Evolutionary conservation across 768 basidiomycete genomes (phyloP), one percentile per base, ranked within the genome.

Genomic region (Melanogaster broomeanus): DNA sequence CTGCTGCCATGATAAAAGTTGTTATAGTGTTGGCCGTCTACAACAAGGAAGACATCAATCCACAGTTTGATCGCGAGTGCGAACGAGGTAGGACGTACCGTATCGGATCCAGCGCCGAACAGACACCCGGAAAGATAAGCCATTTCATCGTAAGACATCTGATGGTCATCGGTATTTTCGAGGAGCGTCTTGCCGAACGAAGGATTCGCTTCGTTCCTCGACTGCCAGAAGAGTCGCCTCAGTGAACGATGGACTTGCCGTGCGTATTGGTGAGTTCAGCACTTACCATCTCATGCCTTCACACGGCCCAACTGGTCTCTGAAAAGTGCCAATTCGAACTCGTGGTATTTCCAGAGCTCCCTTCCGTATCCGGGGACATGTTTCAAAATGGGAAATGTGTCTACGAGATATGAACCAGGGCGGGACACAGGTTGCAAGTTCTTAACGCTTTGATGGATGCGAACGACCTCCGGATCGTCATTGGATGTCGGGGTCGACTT

Each of bases 71-170:
- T 7, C 16, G 4, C 7, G 2, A 0, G 2, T n/a, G 4, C 3
- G 19, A 4, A 10, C 6, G 5, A 45, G 19, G 21, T 3, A 37
- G 40, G 10, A 11, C 34, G 52, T 48, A 72, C 75, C 37, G 84
- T 85, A 51, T 83, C 84, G 0, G 77, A 77, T 5, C 84, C 83
- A 10, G 83, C 84, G 37, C 80, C 84, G 54, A 83, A 84, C 63
- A 85, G 73, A 24, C 74, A 74, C 2, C 84, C 84, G 1, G 79
- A 77, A 37, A 87, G 75, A 59, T 80, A 85, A 0, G 83, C 72
- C 13, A 77, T 76, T 49, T 87, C 82, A 45, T 78, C 70, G 35
- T 76, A 68, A 4, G 80, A 73, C 9, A 85, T 69, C 6, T 72
- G 75, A 31, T 80, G 74, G 35, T 79, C 75, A 0, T 61, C 51